Base-by-base conservation (phyloP, 495 filamentous ascomycete genomes). In the Glutinoglossum americanum region DNA sequence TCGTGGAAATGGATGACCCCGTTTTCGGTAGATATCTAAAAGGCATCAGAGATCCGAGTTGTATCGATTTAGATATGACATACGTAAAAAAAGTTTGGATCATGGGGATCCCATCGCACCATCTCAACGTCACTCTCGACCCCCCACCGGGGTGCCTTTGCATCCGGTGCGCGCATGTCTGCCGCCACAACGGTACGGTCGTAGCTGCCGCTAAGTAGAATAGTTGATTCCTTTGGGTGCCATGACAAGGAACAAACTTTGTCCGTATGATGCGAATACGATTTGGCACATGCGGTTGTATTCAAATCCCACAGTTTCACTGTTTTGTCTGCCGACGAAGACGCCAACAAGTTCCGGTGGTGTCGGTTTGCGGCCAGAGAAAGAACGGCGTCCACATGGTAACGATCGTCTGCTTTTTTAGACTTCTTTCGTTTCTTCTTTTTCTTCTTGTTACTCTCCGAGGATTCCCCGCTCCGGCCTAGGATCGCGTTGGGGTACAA, bases 401-500 rank as follows among this genome's bases (percentile, higher is more conserved):
- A 94, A 41, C 86, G 76, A 60, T 89, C 85, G 62, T 94, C 95
- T 32, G 82, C 79, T 71, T 90, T 94, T 70, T 81, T 82, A 37
- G 78, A 77, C 74, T 84, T 84, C 70, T 81, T 83, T 68, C 85
- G 89, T 70, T 89, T 89, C 68, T 87, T 87, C 63, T 86, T 84
- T 69, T 85, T 85, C 32, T 67, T 64, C 62, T 77, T 78, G 56
- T 66, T 70, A 62, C 79, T 73, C 51, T 76, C 75, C 28, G 64
- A 9, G 8, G 54, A 33, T 48, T 32, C 37, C 45, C 76, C 78
- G 9, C 80, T 82, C 64, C 87, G 84, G n/a, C 92, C 92, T 30
- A 99, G 81, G 57, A 99, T 94, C 6, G 90, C 90, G 64, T 95
- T 89, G 23, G 93, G 92, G 66, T 93, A 97, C 84, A 99, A 93